Base-by-base conservation (phyloP, 805 yeast genomes). In the Kuraishia piskuri region DNA sequence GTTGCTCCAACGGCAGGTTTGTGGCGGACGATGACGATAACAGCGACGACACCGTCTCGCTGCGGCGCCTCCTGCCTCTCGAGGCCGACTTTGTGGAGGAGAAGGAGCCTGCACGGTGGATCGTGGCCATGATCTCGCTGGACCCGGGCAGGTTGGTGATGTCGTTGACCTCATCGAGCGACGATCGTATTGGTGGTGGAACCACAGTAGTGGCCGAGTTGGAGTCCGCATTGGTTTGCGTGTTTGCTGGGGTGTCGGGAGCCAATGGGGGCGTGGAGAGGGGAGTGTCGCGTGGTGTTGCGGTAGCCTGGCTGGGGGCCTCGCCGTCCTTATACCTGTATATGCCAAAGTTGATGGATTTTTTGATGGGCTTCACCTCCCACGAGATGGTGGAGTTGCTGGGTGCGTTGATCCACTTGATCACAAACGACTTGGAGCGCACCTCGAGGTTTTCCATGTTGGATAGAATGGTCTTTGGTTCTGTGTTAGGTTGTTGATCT, bases 361-460 rank as follows among this genome's bases (percentile, higher is more conserved):
- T 78, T 63, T 83, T 84, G 57, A 85, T 66, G 1, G 98, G 97
- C 61, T 84, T 85, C 52, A 90, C 76, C 63, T 86, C 91, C 87
- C 94, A 92, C 56, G 79, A 79, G 48, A 92, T 78, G 20, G 75
- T 66, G 26, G 84, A 78, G 55, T 82, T 78, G 45, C 81, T 86
- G 0, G 88, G 86, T 6, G 88, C 87, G 57, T 83, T 79, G 53
- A 91, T 83, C 98, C 98, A 94, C 61, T 92, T 89, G 62, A 91
- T 88, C 57, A 90, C 81, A 63, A 88, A 92, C 54, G 94, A 86
- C 67, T 89, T 87, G 50, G 95, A 84, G 61, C 91, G 96, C 22
- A 94, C 82, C 68, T 92, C 97, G 50, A 94, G 78, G 1, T 90
- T 84, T 68, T 92, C 98, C 97, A 90, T 88, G 25, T 24, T 55